Conservation (phyloP, 805 yeast species). For the Jamesozyma jinghongensis region DNA sequence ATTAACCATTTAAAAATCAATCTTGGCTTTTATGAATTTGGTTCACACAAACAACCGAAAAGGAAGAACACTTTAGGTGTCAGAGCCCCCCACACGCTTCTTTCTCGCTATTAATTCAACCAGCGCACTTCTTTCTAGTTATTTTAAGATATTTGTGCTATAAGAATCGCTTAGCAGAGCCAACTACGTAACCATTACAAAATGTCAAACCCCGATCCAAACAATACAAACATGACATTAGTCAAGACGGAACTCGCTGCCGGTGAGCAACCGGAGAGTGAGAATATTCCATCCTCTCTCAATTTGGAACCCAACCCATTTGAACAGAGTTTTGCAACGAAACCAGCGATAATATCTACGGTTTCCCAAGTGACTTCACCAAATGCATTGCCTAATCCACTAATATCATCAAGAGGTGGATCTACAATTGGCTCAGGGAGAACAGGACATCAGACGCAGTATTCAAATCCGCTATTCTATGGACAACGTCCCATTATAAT, state of each 20-base stretch:
- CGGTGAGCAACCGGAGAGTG: background rate
- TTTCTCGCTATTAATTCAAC: too few species aligned
- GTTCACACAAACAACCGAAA: too few species aligned
- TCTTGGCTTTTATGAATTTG: too few species aligned
- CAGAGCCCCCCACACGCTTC: too few species aligned
- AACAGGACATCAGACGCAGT: background rate
- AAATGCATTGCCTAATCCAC: background rate
- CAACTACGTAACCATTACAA: too few species aligned
- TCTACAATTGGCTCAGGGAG: background rate
- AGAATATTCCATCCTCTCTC: slow-evolving; percentile 33
- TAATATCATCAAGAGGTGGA: background rate
- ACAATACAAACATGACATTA: background rate
- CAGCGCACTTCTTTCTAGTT: too few species aligned
- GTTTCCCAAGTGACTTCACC: background rate
- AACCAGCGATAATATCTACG: slow-evolving; percentile 5
- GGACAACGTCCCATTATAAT: slow-evolving; percentile 15
- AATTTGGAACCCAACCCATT: slow-evolving; percentile 92
- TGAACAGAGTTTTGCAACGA: slow-evolving; percentile 82
- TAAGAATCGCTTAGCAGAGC: too few species aligned
- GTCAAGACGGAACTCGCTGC: background rate
- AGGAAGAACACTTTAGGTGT: too few species aligned
- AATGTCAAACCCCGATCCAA: background rate
- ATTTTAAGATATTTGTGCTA: too few species aligned
- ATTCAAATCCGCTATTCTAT: slow-evolving; percentile 3
- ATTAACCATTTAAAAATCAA: too few species aligned